Evolutionary conservation across 148 eudicot species (phyloP).

Genomic region (Polygonum aviculare): DNA sequence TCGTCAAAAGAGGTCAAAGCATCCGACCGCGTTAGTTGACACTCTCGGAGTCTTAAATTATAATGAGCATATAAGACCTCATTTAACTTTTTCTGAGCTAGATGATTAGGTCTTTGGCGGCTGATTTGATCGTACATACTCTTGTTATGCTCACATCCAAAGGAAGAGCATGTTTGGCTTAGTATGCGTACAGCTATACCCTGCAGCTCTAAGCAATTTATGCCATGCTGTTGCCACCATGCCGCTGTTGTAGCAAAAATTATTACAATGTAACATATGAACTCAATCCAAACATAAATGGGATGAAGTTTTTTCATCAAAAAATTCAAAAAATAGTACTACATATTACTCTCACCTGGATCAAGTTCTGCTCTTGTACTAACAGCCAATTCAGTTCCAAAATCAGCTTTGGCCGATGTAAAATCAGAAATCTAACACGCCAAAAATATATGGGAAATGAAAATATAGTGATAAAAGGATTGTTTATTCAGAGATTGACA

Average conservation of each 20-base stretch:
- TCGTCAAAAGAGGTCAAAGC: slow-evolving; percentile 46
- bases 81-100: slow-evolving; percentile 62
- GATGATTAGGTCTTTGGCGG: slow-evolving; percentile 40
- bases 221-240: slow-evolving; percentile 99
- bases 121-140: slow-evolving; percentile 65
- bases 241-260: slow-evolving; percentile 46
- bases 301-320: neutral
- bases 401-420: slow-evolving; percentile 91
- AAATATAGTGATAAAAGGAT: neutral
- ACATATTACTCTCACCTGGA: slow-evolving; percentile 49
- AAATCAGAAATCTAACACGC: slow-evolving; percentile 70
- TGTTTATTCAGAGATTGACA: neutral
- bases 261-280: slow-evolving; percentile 3
- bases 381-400: slow-evolving; percentile 93
- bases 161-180: slow-evolving; percentile 85
- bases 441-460: slow-evolving; percentile 5
- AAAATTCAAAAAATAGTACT: neutral
- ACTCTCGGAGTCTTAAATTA: slow-evolving; percentile 83
- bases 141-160: slow-evolving; percentile 86
- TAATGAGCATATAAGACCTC: slow-evolving; percentile 70
- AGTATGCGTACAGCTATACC: slow-evolving; percentile 73
- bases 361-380: slow-evolving; percentile 86
- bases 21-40: slow-evolving; percentile 46
- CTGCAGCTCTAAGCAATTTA: slow-evolving; percentile 84
- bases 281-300: neutral